Evolutionary conservation across 371 early-diverging fungal genomes (phyloP).

Genomic region (Mortierella sp.): DNA sequence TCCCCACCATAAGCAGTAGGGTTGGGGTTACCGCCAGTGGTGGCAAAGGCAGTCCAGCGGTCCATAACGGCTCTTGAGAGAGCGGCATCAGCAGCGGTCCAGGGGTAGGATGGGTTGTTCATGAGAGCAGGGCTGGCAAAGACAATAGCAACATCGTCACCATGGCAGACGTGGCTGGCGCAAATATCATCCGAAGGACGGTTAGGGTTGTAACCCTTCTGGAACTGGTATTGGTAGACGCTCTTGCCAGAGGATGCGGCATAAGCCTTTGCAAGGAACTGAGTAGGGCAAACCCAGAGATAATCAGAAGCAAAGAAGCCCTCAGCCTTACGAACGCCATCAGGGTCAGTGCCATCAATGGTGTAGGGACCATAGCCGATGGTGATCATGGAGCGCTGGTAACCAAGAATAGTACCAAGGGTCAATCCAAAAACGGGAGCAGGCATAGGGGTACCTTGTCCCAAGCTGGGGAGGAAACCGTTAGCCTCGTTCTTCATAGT

Average conservation of each 20-base stretch:
- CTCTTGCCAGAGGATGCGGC: constrained; percentile 21
- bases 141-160: constrained; percentile 54
- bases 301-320: constrained; percentile 52
- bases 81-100: constrained; percentile 50
- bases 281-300: constrained; percentile 53
- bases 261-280: constrained; percentile 52
- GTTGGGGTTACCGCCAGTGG: constrained; percentile 46
- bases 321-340: constrained; percentile 44
- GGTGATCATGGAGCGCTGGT: constrained; percentile 50
- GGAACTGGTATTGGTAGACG: constrained; percentile 57
- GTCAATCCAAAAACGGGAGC: constrained; percentile 41
- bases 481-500: constrained; percentile 56
- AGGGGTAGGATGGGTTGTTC: constrained; percentile 41
- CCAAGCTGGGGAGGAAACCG: constrained; percentile 56
- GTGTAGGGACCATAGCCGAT: constrained; percentile 38
- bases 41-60: constrained; percentile 53
- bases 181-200: constrained; percentile 42
- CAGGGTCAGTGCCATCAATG: constrained; percentile 41
- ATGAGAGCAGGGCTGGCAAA: constrained; percentile 56
- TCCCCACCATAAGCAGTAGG: constrained; percentile 38
- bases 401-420: constrained; percentile 46
- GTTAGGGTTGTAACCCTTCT: constrained; percentile 44
- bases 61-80: constrained; percentile 52
- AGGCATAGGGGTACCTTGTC: constrained; percentile 55
- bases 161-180: constrained; percentile 50